These are phyloP conservation scores for Globisporangium uncinulatum DNA, from an alignment of 352 stramenopile species.

Conservation along the genomic window DNA sequence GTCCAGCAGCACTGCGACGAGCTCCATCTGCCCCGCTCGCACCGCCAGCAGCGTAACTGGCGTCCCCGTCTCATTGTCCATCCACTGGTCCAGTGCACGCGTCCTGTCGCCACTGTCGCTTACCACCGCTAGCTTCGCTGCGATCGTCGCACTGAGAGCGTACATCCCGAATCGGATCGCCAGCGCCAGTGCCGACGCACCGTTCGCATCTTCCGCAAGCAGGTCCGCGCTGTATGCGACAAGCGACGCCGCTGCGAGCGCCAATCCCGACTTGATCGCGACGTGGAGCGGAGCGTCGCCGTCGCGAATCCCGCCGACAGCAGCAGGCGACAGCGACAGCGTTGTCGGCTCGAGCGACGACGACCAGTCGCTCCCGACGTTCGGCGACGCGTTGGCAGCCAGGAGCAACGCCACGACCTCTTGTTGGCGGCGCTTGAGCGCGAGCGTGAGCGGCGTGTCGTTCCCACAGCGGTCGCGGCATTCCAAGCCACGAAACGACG, in stretches of 20 bases:
- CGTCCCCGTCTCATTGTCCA: slow-evolving; percentile 40
- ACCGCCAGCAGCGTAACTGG: slow-evolving; percentile 42
- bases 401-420: slow-evolving; percentile 45
- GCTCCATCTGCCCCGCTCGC: slow-evolving; percentile 52
- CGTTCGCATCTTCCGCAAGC: slow-evolving; percentile 29
- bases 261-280: slow-evolving; percentile 48
- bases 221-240: slow-evolving; percentile 43
- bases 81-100: slow-evolving; percentile 20
- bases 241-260: slow-evolving; percentile 32
- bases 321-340: background rate
- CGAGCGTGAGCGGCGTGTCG: slow-evolving; percentile 56
- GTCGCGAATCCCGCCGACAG: slow-evolving; percentile 13
- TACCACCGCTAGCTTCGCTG: slow-evolving; percentile 1
- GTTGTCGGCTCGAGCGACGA: background rate
- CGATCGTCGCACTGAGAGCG: slow-evolving; percentile 25
- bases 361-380: slow-evolving; percentile 22
- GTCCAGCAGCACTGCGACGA: slow-evolving; percentile 53
- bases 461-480: slow-evolving; percentile 27
- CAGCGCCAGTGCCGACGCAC: slow-evolving; percentile 35
- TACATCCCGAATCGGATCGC: slow-evolving; percentile 64
- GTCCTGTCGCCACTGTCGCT: background rate
- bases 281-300: slow-evolving; percentile 48
- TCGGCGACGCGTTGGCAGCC: slow-evolving; percentile 27
- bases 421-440: slow-evolving; percentile 45
- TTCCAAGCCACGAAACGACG: slow-evolving; percentile 21